These are phyloP conservation scores for Tricholoma hemisulphureum DNA, from an alignment of 768 basidiomycete species.

Conservation along the genomic window DNA sequence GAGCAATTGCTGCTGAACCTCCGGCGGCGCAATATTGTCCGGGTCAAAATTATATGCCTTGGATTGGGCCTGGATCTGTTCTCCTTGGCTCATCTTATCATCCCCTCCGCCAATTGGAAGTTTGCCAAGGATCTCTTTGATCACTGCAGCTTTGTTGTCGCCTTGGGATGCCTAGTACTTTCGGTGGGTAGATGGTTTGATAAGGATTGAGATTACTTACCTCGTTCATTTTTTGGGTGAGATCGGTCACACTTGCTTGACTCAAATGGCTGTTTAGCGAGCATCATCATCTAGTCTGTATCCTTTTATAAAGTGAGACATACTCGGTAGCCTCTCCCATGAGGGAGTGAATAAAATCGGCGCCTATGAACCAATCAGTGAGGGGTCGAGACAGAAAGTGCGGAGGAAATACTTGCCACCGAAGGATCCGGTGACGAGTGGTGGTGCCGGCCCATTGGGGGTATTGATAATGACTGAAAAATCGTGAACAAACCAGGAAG, in stretches of 20 bases:
- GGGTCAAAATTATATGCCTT: conserved; percentile 66
- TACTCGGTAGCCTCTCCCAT: conserved; percentile 67
- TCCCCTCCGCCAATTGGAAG: conserved; percentile 51
- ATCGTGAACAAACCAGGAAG: not conserved
- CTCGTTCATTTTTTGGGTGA: conserved; percentile 49
- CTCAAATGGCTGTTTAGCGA: conserved; percentile 45
- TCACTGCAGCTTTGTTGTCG: conserved; percentile 33
- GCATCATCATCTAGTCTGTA: not conserved
- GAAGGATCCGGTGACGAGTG: conserved; percentile 69
- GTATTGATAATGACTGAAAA: conserved; percentile 45
- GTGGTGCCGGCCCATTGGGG: conserved; percentile 54
- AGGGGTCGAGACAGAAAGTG: not conserved
- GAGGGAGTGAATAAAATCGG: conserved; percentile 65
- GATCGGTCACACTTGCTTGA: conserved; percentile 60
- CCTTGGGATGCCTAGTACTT: conserved; percentile 31
- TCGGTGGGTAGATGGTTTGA: not conserved
- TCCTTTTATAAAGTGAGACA: conserved; percentile 18
- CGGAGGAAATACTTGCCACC: conserved; percentile 35
- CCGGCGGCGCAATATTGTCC: conserved; percentile 58
- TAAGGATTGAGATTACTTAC: conserved; percentile 16
- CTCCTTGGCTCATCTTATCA: conserved; percentile 52
- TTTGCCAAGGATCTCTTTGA: conserved; percentile 48
- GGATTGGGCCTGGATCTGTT: conserved; percentile 51
- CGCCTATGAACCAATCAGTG: conserved; percentile 25
- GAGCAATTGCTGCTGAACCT: conserved; percentile 57